These are phyloP conservation scores for Ascochyta fabae DNA, from an alignment of 2,329 filamentous ascomycete genomes.

Conservation along the genomic window DNA sequence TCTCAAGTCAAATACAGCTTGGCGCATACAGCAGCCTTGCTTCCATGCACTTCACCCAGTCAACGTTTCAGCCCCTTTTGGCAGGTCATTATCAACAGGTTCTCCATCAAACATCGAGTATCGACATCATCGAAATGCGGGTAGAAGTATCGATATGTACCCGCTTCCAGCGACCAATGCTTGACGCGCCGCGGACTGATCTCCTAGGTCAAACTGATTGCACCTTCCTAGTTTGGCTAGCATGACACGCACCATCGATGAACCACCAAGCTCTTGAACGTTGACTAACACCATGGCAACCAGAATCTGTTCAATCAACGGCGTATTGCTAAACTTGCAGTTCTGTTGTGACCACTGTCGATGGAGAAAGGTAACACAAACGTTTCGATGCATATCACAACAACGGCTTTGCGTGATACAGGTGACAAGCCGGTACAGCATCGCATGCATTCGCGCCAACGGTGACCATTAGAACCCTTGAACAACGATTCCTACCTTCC, in stretches of 20 bases:
- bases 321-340: background rate
- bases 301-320: background rate
- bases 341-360: background rate
- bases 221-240: slow-evolving; percentile 30
- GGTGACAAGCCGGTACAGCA: slow-evolving; percentile 5
- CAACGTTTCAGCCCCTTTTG: slow-evolving; percentile 10
- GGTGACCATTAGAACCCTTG: slow-evolving; percentile 1
- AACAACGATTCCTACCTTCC: slow-evolving; percentile 3
- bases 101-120: slow-evolving; percentile 1
- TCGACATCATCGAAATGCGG: slow-evolving; percentile 30
- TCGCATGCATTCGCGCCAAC: slow-evolving; percentile 8
- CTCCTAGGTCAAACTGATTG: slow-evolving; percentile 2
- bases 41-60: background rate
- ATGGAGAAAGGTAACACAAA: background rate
- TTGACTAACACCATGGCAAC: slow-evolving; percentile 1
- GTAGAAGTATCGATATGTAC: slow-evolving; percentile 23
- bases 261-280: slow-evolving; percentile 4
- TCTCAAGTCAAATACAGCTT: background rate
- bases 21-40: slow-evolving; percentile 5
- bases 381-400: slow-evolving; percentile 15
- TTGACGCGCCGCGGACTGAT: slow-evolving; percentile 19
- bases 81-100: slow-evolving; percentile 21
- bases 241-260: slow-evolving; percentile 11
- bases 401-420: slow-evolving; percentile 3
- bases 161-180: slow-evolving; percentile 16